A percentile compares a stretch with the other conserved stretches of the same genome.
These are phyloP conservation scores for Aureobasidium sp. DNA, from an alignment of 2,329 filamentous ascomycete genomes.

Conservation along the genomic window DNA sequence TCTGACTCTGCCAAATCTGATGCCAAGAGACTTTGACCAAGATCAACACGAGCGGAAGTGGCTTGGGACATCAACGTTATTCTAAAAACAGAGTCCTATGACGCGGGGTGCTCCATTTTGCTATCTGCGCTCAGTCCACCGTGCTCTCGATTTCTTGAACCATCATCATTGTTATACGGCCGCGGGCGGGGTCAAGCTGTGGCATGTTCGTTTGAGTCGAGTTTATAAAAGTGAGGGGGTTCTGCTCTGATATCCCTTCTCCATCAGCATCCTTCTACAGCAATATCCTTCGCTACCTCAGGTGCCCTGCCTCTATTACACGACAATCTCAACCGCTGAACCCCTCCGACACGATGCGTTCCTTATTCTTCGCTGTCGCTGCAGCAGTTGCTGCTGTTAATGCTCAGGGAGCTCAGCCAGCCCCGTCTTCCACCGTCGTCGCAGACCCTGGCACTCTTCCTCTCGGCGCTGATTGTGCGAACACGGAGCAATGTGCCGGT, in stretches of 20 bases:
- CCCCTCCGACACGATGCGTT: neutral
- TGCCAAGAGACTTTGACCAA: neutral
- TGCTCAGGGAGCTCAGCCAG: neutral
- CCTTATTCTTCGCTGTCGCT: neutral
- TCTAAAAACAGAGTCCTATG: constrained; percentile 6
- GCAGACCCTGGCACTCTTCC: constrained; percentile 18
- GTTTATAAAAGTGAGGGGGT: neutral
- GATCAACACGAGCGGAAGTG: constrained; percentile 7
- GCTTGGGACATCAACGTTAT: neutral
- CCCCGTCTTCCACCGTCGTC: constrained; percentile 14
- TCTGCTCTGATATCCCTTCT: neutral
- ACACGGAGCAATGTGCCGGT: constrained; percentile 17
- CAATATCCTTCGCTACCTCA: neutral
- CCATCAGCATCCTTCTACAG: neutral
- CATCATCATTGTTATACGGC: neutral
- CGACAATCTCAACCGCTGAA: neutral
- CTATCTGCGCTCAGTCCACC: neutral
- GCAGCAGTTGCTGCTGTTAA: constrained; percentile 1
- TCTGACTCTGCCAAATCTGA: neutral
- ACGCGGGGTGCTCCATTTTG: neutral
- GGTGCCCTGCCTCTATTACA: neutral
- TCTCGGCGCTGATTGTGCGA: constrained; percentile 19
- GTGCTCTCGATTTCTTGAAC: neutral
- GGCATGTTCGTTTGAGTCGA: neutral
- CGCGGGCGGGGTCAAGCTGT: neutral